phyloP scores from a whole-genome alignment of 106 monocot genomes.

The Platanthera guangdongensis region DNA sequence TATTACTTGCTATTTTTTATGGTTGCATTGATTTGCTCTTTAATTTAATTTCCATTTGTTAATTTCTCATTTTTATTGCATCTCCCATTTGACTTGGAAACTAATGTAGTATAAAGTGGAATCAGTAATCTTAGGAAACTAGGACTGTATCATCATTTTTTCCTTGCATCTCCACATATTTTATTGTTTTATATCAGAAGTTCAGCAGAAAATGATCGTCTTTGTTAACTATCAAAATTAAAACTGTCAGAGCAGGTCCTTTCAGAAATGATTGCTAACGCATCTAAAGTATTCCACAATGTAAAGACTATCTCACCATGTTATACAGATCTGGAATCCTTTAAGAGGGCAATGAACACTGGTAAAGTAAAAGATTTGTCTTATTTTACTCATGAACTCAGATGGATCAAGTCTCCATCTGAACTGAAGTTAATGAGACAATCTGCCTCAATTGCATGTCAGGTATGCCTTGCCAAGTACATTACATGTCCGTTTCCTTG shows the following conservation, averaged over 20 bases:
- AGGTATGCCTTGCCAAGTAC: slow-evolving; percentile 30
- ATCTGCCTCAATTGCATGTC: slow-evolving; percentile 86
- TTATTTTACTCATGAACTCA: slow-evolving; percentile 55
- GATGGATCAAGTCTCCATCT: slow-evolving; percentile 80
- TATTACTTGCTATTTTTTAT: too few species aligned
- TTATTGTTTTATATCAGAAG: neutral
- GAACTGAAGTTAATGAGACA: slow-evolving; percentile 82
- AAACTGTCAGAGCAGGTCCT: slow-evolving; percentile 47
- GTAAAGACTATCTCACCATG: slow-evolving; percentile 48
- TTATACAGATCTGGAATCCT: slow-evolving; percentile 60
- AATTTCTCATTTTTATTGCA: too few species aligned
- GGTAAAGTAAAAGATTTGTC: slow-evolving; percentile 66
- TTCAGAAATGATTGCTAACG: slow-evolving; percentile 52
- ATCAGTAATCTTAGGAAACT: too few species aligned
- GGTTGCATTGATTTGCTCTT: too few species aligned
- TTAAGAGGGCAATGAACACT: slow-evolving; percentile 32
- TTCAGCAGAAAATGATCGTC: neutral
- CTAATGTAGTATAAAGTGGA: too few species aligned
- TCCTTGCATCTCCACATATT: neutral
- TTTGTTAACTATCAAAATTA: neutral
- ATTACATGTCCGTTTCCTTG: neutral
- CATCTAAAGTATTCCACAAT: slow-evolving; percentile 71
- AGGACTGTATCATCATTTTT: neutral
- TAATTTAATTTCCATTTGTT: too few species aligned
- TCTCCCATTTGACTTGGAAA: too few species aligned